Evolutionary conservation across 208 protist species (phyloP).

Genomic region (Strigomonas culicis): DNA sequence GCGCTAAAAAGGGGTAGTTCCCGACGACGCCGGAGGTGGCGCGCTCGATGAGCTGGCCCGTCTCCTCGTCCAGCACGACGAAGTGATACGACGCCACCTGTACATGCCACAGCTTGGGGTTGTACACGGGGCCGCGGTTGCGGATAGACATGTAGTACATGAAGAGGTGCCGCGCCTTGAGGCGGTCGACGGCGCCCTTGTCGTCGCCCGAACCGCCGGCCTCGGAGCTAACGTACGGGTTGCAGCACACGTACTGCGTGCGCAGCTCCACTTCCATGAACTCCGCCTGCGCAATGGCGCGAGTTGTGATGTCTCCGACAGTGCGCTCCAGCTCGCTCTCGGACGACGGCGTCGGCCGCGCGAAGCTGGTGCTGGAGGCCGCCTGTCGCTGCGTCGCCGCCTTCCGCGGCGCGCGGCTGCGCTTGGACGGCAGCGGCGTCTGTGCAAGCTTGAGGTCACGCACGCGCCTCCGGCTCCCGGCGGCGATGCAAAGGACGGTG

Average conservation of each 20-base stretch:
- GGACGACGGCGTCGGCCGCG: not conserved
- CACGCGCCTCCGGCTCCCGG: constrained; percentile 18
- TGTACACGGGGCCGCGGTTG: constrained; percentile 48
- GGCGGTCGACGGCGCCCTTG: not conserved
- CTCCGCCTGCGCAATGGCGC: constrained; percentile 49
- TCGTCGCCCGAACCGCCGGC: not conserved
- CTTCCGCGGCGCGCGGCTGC: not conserved
- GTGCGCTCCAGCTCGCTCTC: constrained; percentile 27
- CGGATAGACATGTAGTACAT: constrained; percentile 80
- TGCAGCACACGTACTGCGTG: constrained; percentile 67
- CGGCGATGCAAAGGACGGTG: constrained; percentile 60
- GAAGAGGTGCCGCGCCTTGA: constrained; percentile 44
- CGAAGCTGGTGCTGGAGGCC: not conserved
- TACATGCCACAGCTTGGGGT: constrained; percentile 67
- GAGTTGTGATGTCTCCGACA: constrained; percentile 45
- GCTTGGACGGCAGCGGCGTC: not conserved
- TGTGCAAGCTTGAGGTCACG: not conserved
- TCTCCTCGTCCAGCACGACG: constrained; percentile 50
- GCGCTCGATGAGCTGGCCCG: constrained; percentile 53
- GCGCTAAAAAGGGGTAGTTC: constrained; percentile 68
- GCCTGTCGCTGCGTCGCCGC: not conserved
- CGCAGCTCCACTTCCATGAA: constrained; percentile 72
- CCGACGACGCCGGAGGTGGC: constrained; percentile 66
- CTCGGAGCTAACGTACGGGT: constrained; percentile 15
- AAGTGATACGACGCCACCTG: constrained; percentile 79